Percentiles rank a stretch among this genome's conserved stretches.
These are phyloP conservation scores for Amanita phalloides DNA, from an alignment of 768 basidiomycete genomes.

Conservation along the genomic window DNA sequence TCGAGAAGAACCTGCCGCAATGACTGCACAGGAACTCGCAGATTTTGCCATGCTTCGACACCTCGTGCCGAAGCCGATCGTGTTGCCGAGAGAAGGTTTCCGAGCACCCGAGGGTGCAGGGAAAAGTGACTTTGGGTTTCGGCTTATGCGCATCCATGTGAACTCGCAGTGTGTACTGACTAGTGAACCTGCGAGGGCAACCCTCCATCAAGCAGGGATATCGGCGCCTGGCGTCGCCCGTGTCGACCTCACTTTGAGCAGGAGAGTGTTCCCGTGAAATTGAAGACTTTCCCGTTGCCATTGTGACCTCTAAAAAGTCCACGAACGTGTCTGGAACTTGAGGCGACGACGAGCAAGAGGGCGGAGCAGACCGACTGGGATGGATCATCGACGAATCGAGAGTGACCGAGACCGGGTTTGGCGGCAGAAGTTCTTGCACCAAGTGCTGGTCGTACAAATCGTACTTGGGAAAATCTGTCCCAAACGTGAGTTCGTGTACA, in stretches of 20 bases:
- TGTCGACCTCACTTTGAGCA: constrained; percentile 21
- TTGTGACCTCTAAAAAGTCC: background rate
- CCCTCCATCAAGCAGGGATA: constrained; percentile 37
- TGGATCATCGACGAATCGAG: constrained; percentile 4
- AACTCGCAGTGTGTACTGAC: constrained; percentile 42
- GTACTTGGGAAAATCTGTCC: background rate
- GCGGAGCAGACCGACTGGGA: constrained; percentile 8
- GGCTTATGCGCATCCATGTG: constrained; percentile 47
- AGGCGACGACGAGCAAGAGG: constrained; percentile 10
- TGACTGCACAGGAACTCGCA: constrained; percentile 43
- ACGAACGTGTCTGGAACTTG: background rate
- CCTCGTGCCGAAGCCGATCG: constrained; percentile 46
- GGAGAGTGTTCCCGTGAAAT: constrained; percentile 24
- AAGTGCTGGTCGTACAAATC: constrained; percentile 5
- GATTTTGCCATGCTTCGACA: constrained; percentile 44
- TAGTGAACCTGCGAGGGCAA: constrained; percentile 39
- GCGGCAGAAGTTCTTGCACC: constrained; percentile 1
- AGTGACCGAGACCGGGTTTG: background rate
- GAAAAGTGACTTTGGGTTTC: constrained; percentile 35
- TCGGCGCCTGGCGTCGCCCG: constrained; percentile 24
- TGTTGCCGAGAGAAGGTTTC: constrained; percentile 48
- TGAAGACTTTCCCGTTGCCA: background rate
- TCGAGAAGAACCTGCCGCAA: constrained; percentile 44
- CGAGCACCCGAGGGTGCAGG: constrained; percentile 42
- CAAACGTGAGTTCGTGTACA: background rate